Conservation (phyloP, 192 early-diverging fungal species). For the Coemansia biformis region DNA sequence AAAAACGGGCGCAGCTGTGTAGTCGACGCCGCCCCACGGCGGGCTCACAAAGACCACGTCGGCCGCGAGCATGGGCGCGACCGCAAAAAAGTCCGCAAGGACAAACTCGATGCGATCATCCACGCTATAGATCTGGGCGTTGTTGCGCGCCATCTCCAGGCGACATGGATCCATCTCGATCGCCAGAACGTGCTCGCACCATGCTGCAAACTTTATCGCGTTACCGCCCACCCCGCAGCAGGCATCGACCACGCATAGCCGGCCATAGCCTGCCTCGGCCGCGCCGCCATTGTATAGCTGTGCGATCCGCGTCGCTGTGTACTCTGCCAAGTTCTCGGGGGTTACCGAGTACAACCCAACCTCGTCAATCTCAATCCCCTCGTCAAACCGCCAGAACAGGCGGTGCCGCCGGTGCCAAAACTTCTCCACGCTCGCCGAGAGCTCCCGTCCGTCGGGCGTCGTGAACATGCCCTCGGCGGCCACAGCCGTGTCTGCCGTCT, state of each 20-base stretch:
- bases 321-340: constrained; percentile 78
- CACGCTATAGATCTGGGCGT: constrained; percentile 88
- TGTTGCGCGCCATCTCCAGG: constrained; percentile 74
- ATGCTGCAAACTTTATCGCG: constrained; percentile 90
- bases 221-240: constrained; percentile 98
- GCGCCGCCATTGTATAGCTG: constrained; percentile 26
- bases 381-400: constrained; percentile 79
- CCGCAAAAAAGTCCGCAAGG: constrained; percentile 76
- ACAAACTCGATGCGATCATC: constrained; percentile 90
- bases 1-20: constrained; percentile 51
- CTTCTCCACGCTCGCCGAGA: constrained; percentile 50
- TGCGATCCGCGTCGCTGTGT: constrained; percentile 57
- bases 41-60: constrained; percentile 92
- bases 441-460: constrained; percentile 9
- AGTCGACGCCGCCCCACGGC: constrained; percentile 91
- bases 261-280: constrained; percentile 9
- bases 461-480: constrained; percentile 4
- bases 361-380: constrained; percentile 81
- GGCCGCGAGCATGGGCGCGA: constrained; percentile 68
- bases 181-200: constrained; percentile 83
- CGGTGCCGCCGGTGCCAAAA: constrained; percentile 83
- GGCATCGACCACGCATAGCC: constrained; percentile 81
- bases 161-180: constrained; percentile 83
- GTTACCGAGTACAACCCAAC: constrained; percentile 96
- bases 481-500: not conserved